Evolutionary conservation across 257 asterid species (phyloP), one percentile per base, ranked within the genome.

Genomic region (Linderniella brevidens): DNA sequence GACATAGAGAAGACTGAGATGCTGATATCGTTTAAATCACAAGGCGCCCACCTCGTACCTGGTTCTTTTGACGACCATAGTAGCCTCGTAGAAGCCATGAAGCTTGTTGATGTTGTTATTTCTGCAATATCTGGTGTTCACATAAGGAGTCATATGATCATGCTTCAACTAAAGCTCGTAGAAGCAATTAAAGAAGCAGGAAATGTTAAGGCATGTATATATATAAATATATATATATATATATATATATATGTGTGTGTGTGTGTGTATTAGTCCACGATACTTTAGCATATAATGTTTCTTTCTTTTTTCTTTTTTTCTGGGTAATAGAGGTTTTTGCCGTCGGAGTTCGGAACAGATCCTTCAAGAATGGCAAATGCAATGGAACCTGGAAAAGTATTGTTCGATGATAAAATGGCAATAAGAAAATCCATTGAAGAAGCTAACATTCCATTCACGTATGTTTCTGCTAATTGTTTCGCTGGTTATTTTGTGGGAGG

Each of bases 91-190:
- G 75, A 70, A 8, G 96, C 94, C 3, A 77, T 86, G 36, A 86
- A 72, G 59, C 62, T 67, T 40, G 96, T 74, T 0, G 96, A 86
- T 43, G 94, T 78, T 18, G 94, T 86, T 39, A 64, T 86, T n/a
- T 76, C 75, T 52, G 71, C 96, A 47, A 78, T 86, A 75, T 86
- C 96, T 0, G 96, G 96, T 9, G 94, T 74, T 38, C 90, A 76
- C 66, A 76, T 76, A 39, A 53, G 92, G 52, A 82, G 78, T 59
- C 96, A 81, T 15, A 82, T 72, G 37, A 54, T 86, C 35, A 41
- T 78, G 57, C 1, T 70, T 61, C 96, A 86, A 74, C 90, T 76
- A 16, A 78, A 78, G 71, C 77, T 86, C 48, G 83, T 81, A 17
- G 62, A 74, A 0, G 94, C 92, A 53, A 86, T 86, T 52, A 74